Conservation (phyloP, 73 alveolate species). For the Paramecium primaurelia region DNA sequence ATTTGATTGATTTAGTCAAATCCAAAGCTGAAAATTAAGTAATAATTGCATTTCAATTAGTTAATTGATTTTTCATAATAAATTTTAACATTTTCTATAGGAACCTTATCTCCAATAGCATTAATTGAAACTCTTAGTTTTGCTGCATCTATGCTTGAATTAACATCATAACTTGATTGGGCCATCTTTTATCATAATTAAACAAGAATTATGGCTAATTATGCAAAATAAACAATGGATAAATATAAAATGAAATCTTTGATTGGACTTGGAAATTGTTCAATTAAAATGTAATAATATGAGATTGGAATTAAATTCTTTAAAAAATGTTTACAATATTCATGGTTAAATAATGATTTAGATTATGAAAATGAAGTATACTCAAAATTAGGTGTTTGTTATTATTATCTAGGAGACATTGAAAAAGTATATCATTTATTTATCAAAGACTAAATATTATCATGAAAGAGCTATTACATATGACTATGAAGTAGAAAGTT, state of each 20-base stretch:
- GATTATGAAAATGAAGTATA: not conserved
- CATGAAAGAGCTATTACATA: constrained; percentile 26
- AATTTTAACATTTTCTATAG: not conserved
- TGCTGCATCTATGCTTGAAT: not conserved
- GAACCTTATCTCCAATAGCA: not conserved
- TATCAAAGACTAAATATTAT: not conserved
- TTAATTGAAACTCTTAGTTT: not conserved
- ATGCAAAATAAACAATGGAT: constrained; percentile 1
- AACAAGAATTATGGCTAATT: not conserved
- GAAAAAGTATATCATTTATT: not conserved
- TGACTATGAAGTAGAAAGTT: not conserved
- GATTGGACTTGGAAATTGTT: not conserved
- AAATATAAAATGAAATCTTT: constrained; percentile 13
- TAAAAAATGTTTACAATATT: constrained; percentile 5
- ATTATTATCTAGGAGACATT: not conserved
- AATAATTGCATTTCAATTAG: not conserved
- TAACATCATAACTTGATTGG: not conserved
- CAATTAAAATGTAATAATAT: not conserved
- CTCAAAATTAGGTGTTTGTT: not conserved
- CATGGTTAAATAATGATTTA: constrained; percentile 24
- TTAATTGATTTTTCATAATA: not conserved
- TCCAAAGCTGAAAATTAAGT: not conserved
- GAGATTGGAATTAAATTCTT: not conserved
- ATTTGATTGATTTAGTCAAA: not conserved
- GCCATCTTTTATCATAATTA: not conserved